phyloP scores from a whole-genome alignment of 495 filamentous ascomycete species.

The Penicillium goetzii region DNA sequence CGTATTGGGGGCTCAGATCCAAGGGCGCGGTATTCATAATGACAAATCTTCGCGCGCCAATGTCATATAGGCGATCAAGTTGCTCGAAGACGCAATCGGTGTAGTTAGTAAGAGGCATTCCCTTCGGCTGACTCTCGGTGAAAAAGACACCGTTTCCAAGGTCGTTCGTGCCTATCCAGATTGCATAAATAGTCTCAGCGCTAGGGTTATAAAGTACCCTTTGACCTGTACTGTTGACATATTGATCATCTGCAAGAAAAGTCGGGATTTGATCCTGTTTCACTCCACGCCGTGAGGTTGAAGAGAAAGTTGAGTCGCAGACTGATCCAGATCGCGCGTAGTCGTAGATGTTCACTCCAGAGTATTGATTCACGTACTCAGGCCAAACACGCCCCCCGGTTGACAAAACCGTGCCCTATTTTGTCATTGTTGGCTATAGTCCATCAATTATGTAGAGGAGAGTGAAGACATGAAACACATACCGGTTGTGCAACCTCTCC shows the following conservation, averaged over 20 bases:
- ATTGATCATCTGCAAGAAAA: not conserved
- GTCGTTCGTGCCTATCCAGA: conserved; percentile 4
- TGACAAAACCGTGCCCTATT: not conserved
- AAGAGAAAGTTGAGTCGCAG: not conserved
- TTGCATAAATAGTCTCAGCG: not conserved
- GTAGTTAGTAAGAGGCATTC: not conserved
- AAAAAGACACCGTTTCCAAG: conserved; percentile 2
- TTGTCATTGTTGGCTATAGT: not conserved
- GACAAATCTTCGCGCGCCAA: conserved; percentile 4
- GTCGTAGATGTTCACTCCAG: not conserved
- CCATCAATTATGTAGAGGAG: no score
- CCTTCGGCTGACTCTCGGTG: not conserved
- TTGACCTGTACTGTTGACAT: conserved; percentile 1
- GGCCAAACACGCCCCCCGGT: conserved; percentile 2
- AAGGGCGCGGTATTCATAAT: conserved; percentile 3
- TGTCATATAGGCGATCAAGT: conserved; percentile 1
- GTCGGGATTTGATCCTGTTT: conserved; percentile 4
- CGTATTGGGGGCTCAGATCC: conserved; percentile 1
- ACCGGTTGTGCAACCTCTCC: not conserved
- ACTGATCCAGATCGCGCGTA: conserved; percentile 1
- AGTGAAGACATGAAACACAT: not conserved
- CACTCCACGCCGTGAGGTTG: not conserved
- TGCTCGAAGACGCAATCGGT: conserved; percentile 7
- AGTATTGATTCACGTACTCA: conserved; percentile 5
- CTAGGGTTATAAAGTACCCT: not conserved